Base-by-base conservation (phyloP, 2,329 filamentous ascomycete species). In the Penicillium sp. region DNA sequence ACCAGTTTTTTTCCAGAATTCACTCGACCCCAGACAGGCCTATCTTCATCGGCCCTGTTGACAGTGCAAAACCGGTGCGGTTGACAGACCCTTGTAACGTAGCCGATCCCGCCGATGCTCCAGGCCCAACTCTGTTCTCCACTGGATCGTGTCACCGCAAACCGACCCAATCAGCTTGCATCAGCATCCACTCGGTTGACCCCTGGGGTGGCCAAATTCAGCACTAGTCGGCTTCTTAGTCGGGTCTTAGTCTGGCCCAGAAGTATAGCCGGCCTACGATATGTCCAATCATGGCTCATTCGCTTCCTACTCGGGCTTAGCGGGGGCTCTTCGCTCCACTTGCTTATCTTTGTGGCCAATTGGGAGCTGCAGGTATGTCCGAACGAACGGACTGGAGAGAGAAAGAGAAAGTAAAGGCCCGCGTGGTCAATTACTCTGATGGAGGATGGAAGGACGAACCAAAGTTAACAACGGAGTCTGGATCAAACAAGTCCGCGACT, bases 271-370 rank as follows among this genome's bases (percentile, higher is more conserved):
- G 5, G 45, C 8, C 6, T 17, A 3, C 24, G 17, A 37, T 37
- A 12, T 15, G 45, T 49, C 45, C 45, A 49, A 40, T 19, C 33
- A 28, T 35, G 26, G 19, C 13, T 13, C 2, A 24, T n/a, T 40
- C 15, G 33, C 22, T 26, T 35, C 51, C 24, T 9, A 40, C 9
- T 26, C 3, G 26, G 33, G 55, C 61, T 56, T 64, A 65, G 56
- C 30, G 40, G 49, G 44, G 54, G 28, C 33, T 53, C n/a, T 30
- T 28, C 5, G n/a, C 53, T 47, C 68, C 68, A 69, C 65, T 70
- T 69, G 64, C 68, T 70, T 70, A 69, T 70, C 64, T 69, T 24
- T 3, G 26, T 35, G 22, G 3, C 68, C 65, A 70, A 70, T 70
- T 56, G 65, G 7, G 35, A 47, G 17, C 13, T 4, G 10, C 33